These are phyloP conservation scores for Rheum nobile DNA, from an alignment of 148 eudicot genomes.

Conservation along the genomic window DNA sequence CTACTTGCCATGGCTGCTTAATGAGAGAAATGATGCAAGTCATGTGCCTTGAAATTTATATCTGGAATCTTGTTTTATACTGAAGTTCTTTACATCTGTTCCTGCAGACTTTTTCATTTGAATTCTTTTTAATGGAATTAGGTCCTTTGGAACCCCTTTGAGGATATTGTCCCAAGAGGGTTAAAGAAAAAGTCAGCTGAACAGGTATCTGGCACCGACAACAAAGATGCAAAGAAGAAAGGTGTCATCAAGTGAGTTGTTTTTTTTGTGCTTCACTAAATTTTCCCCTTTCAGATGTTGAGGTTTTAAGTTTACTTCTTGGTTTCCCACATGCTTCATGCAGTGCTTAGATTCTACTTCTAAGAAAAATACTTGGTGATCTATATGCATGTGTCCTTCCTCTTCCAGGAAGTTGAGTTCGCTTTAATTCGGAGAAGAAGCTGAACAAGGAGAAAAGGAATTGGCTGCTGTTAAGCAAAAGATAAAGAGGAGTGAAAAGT, in stretches of 20 bases:
- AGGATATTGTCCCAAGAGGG: conserved; percentile 77
- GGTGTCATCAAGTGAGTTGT: conserved; percentile 67
- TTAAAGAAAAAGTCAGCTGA: conserved; percentile 26
- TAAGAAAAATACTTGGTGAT: neutral
- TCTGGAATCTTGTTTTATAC: neutral
- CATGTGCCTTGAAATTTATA: conserved; percentile 1
- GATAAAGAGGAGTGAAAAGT: too few species aligned
- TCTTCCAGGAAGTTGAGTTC: conserved; percentile 68
- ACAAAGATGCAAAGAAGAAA: conserved; percentile 58
- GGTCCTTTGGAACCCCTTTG: conserved; percentile 97
- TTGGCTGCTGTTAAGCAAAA: conserved; percentile 53
- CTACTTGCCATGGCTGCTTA: neutral
- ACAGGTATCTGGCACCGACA: conserved; percentile 22
- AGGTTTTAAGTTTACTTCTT: neutral
- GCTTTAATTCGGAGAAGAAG: conserved; percentile 98
- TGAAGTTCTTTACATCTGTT: neutral
- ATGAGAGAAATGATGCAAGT: neutral
- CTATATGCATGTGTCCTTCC: neutral
- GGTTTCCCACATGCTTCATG: neutral
- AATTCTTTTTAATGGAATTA: conserved; percentile 20
- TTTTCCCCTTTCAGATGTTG: neutral
- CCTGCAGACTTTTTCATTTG: neutral
- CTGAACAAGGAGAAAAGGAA: conserved; percentile 89
- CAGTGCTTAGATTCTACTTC: neutral
- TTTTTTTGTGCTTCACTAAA: conserved; percentile 1